A percentile compares a stretch with the other conserved stretches of the same genome.
Evolutionary conservation across 495 filamentous ascomycete genomes (phyloP).

Genomic region (Corynascus novoguineensis): DNA sequence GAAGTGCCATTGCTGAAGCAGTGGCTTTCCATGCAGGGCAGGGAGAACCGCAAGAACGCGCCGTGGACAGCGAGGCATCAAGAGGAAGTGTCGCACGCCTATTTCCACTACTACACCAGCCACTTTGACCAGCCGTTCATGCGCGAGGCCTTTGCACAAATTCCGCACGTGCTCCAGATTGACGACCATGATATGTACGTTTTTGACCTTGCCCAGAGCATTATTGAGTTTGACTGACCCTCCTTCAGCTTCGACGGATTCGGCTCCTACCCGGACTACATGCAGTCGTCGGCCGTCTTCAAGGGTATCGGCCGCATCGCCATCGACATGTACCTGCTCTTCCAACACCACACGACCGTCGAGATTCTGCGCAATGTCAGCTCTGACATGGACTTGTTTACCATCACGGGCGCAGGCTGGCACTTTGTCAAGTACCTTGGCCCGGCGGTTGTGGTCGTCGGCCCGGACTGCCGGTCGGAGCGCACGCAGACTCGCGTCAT

Average conservation of each 20-base stretch:
- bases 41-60: slow-evolving; percentile 84
- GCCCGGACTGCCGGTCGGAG: slow-evolving; percentile 86
- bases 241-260: slow-evolving; percentile 84
- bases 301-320: slow-evolving; percentile 96
- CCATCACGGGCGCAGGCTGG: slow-evolving; percentile 94
- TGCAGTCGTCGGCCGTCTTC: slow-evolving; percentile 96
- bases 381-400: slow-evolving; percentile 88
- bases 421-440: slow-evolving; percentile 97
- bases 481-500: slow-evolving; percentile 86
- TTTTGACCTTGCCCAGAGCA: not conserved
- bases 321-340: slow-evolving; percentile 98
- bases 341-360: slow-evolving; percentile 95
- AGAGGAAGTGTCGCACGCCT: slow-evolving; percentile 90
- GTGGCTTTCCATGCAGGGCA: slow-evolving; percentile 85
- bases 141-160: slow-evolving; percentile 93
- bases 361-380: slow-evolving; percentile 84
- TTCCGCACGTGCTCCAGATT: slow-evolving; percentile 86
- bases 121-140: slow-evolving; percentile 95
- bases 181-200: slow-evolving; percentile 98
- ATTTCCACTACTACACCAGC: slow-evolving; percentile 97
- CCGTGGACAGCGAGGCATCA: slow-evolving; percentile 90
- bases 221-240: slow-evolving; percentile 17
- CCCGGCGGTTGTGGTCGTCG: slow-evolving; percentile 82
- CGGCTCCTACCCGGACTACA: slow-evolving; percentile 94
- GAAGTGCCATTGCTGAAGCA: slow-evolving; percentile 88